Evolutionary conservation across 164 flowering plant genomes (phyloP).

Genomic region (Buxus sempervirens): DNA sequence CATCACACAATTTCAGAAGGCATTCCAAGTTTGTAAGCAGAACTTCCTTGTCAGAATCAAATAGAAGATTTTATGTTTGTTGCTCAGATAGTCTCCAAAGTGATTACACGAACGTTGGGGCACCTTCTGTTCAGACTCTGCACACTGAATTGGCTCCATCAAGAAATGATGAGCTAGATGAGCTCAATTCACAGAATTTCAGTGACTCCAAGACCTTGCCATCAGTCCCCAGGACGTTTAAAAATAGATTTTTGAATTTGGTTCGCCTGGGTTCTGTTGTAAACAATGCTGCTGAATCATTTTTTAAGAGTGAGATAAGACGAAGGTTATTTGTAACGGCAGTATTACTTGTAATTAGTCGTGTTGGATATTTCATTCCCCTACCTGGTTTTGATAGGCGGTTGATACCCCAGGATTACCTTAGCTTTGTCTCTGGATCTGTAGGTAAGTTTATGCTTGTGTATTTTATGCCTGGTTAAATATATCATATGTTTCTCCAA

Average conservation of each 20-base stretch:
- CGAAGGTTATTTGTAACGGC: conserved; percentile 90
- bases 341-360: conserved; percentile 67
- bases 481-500: neutral
- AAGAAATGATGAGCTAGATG: conserved; percentile 18
- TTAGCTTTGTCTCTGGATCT: conserved; percentile 83
- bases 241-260: conserved; percentile 69
- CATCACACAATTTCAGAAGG: conserved; percentile 10
- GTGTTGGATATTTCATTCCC: conserved; percentile 90
- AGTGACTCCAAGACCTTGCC: conserved; percentile 13
- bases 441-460: conserved; percentile 47
- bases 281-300: conserved; percentile 79
- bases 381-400: conserved; percentile 95
- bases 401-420: conserved; percentile 78
- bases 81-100: conserved; percentile 32
- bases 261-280: conserved; percentile 70
- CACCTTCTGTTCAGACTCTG: conserved; percentile 25
- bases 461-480: no score
- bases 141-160: conserved; percentile 24
- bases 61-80: conserved; percentile 21
- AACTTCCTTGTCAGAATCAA: conserved; percentile 15
- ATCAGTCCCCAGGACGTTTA: conserved; percentile 38
- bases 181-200: conserved; percentile 13
- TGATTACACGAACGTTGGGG: conserved; percentile 25
- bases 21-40: conserved; percentile 13
- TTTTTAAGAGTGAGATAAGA: conserved; percentile 97